These are phyloP conservation scores for Echria macrotheca DNA, from an alignment of 495 filamentous ascomycete genomes.

Conservation along the genomic window DNA sequence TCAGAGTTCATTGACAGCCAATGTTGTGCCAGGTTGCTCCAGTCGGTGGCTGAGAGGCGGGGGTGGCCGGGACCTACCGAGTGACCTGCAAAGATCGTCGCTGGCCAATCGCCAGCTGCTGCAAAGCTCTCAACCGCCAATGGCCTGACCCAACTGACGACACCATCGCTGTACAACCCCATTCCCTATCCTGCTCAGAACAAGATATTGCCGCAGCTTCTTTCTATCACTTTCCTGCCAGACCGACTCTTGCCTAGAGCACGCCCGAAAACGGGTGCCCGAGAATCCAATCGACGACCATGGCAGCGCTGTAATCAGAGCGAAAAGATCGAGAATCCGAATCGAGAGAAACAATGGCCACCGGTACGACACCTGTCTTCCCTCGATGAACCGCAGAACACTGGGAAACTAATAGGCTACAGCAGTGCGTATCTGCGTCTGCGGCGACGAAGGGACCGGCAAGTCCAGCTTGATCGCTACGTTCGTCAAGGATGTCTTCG, in stretches of 20 bases:
- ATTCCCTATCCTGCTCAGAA: too few species aligned
- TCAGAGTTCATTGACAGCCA: too few species aligned
- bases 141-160: slow-evolving; percentile 1
- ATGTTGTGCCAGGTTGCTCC: too few species aligned
- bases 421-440: slow-evolving; percentile 87
- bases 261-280: too few species aligned
- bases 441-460: slow-evolving; percentile 81
- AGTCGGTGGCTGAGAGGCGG: not conserved
- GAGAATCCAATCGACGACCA: not conserved
- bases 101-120: too few species aligned
- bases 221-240: not conserved
- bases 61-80: too few species aligned
- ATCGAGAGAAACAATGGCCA: slow-evolving; percentile 7
- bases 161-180: not conserved
- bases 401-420: too few species aligned
- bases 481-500: slow-evolving; percentile 91
- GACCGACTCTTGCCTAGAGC: not conserved
- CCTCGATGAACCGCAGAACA: too few species aligned
- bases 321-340: not conserved
- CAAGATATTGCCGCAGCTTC: slow-evolving; percentile 5
- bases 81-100: too few species aligned
- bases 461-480: slow-evolving; percentile 69
- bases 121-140: not conserved
- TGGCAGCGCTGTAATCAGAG: not conserved
- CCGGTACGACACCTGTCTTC: not conserved